These are phyloP conservation scores for Colletotrichum shisoi DNA, from an alignment of 2,329 filamentous ascomycete genomes.

Conservation along the genomic window DNA sequence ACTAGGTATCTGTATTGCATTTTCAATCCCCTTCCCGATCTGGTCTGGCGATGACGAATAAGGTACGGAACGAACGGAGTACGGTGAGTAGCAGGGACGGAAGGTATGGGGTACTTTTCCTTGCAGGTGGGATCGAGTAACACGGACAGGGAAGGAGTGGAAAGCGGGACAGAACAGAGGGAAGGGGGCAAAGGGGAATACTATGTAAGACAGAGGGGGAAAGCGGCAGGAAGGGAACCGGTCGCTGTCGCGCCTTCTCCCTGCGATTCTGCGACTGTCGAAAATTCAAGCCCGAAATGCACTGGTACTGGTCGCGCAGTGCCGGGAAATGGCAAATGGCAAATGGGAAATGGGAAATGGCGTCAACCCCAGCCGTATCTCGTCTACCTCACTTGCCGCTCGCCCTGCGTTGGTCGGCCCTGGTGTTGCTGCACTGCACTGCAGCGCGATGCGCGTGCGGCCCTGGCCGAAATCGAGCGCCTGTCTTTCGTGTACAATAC, in stretches of 20 bases:
- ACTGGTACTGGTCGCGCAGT: conserved; percentile 8
- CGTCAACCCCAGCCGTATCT: background rate
- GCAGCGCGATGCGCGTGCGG: background rate
- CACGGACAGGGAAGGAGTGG: background rate
- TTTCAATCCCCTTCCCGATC: background rate
- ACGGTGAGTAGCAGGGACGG: background rate
- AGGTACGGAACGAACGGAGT: background rate
- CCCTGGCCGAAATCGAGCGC: conserved; percentile 10
- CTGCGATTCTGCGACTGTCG: background rate
- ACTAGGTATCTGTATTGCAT: too few species aligned
- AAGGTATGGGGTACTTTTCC: background rate
- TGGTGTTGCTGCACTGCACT: background rate
- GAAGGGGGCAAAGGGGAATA: background rate
- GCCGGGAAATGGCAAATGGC: conserved; percentile 1
- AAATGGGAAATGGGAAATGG: conserved; percentile 1
- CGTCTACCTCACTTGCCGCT: background rate
- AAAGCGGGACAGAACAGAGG: background rate
- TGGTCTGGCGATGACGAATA: background rate
- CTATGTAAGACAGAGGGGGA: background rate
- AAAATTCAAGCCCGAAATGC: conserved; percentile 14
- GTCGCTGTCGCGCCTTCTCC: conserved; percentile 6
- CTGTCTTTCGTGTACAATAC: conserved; percentile 15
- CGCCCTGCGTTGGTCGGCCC: conserved; percentile 18
- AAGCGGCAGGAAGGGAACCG: background rate
- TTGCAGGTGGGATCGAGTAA: too few species aligned